Evolutionary conservation across 768 basidiomycete genomes (phyloP).

Genomic region (Baorangia bicolor): DNA sequence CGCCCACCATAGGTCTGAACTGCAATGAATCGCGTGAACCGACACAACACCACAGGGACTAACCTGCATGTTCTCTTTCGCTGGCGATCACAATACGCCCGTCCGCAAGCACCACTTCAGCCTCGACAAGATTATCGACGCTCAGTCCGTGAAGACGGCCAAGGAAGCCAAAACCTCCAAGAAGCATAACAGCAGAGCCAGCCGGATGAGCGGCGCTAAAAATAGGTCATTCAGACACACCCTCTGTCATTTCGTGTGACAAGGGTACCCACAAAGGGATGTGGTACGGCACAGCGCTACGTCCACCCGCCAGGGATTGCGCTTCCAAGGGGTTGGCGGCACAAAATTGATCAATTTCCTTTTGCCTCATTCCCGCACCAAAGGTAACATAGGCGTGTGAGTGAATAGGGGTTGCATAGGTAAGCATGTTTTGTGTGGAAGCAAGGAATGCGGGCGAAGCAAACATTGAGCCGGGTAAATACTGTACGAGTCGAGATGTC

Average conservation of each 20-base stretch:
- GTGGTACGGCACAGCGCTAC: slow-evolving; percentile 70
- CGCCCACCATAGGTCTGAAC: slow-evolving; percentile 83
- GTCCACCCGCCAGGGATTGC: slow-evolving; percentile 47
- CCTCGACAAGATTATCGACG: slow-evolving; percentile 87
- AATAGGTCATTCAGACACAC: slow-evolving; percentile 6
- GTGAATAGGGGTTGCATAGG: slow-evolving; percentile 59
- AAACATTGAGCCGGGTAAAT: slow-evolving; percentile 34
- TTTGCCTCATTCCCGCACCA: slow-evolving; percentile 82
- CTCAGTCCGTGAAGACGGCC: slow-evolving; percentile 82
- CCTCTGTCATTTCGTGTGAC: background rate
- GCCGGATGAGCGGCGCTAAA: slow-evolving; percentile 76
- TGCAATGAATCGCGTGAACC: background rate
- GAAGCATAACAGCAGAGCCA: slow-evolving; percentile 76
- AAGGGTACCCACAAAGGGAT: slow-evolving; percentile 63
- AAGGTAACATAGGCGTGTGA: slow-evolving; percentile 81
- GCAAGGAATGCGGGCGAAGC: slow-evolving; percentile 33
- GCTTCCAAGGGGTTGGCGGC: slow-evolving; percentile 66
- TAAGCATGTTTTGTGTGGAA: slow-evolving; percentile 40
- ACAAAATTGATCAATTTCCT: slow-evolving; percentile 77
- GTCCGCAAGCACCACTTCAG: slow-evolving; percentile 89
- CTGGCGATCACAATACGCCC: slow-evolving; percentile 80
- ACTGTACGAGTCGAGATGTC: slow-evolving; percentile 21
- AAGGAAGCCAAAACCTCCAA: slow-evolving; percentile 89
- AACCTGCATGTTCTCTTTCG: slow-evolving; percentile 70
- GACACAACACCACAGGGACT: slow-evolving; percentile 9